Evolutionary conservation across 768 basidiomycete species (phyloP).

Genomic region (Russula olivacea): DNA sequence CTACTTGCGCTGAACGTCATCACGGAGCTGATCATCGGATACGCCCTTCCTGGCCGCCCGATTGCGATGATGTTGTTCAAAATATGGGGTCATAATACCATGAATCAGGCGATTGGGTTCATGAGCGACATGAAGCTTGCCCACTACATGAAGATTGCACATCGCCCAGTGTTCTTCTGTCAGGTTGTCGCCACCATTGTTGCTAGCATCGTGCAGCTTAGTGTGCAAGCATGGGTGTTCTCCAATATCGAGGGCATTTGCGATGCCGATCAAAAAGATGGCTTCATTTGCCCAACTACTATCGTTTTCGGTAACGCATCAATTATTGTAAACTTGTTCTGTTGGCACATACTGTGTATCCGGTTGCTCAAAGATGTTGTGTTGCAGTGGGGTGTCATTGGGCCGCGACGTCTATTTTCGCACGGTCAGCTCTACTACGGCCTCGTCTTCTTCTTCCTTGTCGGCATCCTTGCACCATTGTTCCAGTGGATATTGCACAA

Average conservation of each 20-base stretch:
- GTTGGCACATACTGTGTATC: too few relatives aligned
- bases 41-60: too few relatives aligned
- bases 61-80: constrained; percentile 86
- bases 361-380: not conserved
- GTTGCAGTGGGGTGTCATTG: constrained; percentile 53
- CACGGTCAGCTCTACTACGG: constrained; percentile 20
- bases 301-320: constrained; percentile 74
- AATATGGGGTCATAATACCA: constrained; percentile 71
- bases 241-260: constrained; percentile 62
- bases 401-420: constrained; percentile 47
- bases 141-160: constrained; percentile 66
- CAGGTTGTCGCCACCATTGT: constrained; percentile 64
- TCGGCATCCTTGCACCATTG: constrained; percentile 61
- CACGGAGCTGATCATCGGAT: too few relatives aligned
- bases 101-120: constrained; percentile 63
- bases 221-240: constrained; percentile 76
- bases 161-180: constrained; percentile 62
- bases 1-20: constrained; percentile 66
- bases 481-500: constrained; percentile 44
- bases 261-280: constrained; percentile 43
- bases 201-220: constrained; percentile 67
- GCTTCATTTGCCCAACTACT: constrained; percentile 65
- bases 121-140: constrained; percentile 74
- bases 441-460: constrained; percentile 68
- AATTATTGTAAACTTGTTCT: constrained; percentile 45